Conservation (phyloP, 2,329 filamentous ascomycete species). For the Calonectria fujianensis region DNA sequence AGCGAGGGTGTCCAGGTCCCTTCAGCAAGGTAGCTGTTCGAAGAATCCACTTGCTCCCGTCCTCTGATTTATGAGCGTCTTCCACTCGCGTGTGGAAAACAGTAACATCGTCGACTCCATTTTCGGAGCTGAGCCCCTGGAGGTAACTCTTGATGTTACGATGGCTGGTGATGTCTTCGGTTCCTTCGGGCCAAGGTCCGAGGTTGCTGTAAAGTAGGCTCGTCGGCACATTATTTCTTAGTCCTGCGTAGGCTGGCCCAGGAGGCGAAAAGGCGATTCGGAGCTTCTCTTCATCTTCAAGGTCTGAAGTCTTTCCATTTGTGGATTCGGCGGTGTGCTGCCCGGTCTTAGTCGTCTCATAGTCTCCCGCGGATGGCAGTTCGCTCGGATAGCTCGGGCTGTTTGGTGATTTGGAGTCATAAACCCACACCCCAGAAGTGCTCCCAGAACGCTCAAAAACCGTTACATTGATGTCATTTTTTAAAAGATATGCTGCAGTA, state of each 20-base stretch:
- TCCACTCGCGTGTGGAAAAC: constrained; percentile 77
- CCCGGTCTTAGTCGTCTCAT: constrained; percentile 42
- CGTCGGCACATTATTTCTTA: constrained; percentile 87
- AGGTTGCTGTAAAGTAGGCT: constrained; percentile 66
- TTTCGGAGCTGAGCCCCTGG: constrained; percentile 71
- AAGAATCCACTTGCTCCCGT: constrained; percentile 69
- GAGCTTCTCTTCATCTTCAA: not conserved
- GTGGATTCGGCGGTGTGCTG: constrained; percentile 26
- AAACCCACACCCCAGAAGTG: constrained; percentile 64
- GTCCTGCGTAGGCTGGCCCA: constrained; percentile 71
- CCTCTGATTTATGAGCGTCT: constrained; percentile 65
- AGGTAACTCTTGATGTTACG: constrained; percentile 75
- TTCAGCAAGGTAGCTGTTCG: constrained; percentile 66
- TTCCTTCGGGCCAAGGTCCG: constrained; percentile 74
- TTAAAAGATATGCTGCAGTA: constrained; percentile 61
- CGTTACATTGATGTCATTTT: constrained; percentile 59
- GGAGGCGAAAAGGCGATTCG: constrained; percentile 51
- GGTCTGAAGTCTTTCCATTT: not conserved
- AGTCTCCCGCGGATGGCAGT: constrained; percentile 55
- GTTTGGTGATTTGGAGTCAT: constrained; percentile 55
- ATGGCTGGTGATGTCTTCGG: constrained; percentile 76
- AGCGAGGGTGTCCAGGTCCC: constrained; percentile 43
- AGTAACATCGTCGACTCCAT: constrained; percentile 70
- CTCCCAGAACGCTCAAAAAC: constrained; percentile 61
- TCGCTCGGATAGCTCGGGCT: constrained; percentile 59